Evolutionary conservation across 106 monocot species (phyloP).

Genomic region (Acorus calamus): DNA sequence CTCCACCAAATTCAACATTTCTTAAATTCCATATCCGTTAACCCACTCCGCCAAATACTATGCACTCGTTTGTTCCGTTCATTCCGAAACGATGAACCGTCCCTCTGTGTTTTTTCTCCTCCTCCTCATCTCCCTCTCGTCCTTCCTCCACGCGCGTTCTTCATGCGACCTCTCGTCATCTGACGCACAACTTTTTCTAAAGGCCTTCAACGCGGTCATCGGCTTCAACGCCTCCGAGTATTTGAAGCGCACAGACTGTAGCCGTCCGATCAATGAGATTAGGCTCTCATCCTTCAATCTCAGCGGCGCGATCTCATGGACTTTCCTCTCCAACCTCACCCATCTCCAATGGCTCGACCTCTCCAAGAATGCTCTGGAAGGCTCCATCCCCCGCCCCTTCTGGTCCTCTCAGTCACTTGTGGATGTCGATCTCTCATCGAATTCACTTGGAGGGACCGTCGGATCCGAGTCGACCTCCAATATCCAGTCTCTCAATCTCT

Average conservation of each 20-base stretch:
- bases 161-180: too few relatives aligned
- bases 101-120: too few relatives aligned
- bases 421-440: constrained; percentile 49
- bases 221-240: constrained; percentile 12
- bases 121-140: too few relatives aligned
- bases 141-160: too few relatives aligned
- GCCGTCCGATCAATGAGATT: constrained; percentile 16
- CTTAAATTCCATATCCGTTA: too few relatives aligned
- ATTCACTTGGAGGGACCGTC: constrained; percentile 68
- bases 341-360: constrained; percentile 51
- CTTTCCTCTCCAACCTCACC: constrained; percentile 35
- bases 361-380: constrained; percentile 53
- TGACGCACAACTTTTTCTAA: too few relatives aligned
- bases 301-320: constrained; percentile 64
- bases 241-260: background rate
- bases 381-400: constrained; percentile 55
- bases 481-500: constrained; percentile 43
- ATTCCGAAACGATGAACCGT: too few relatives aligned
- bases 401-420: constrained; percentile 48
- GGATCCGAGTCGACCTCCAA: constrained; percentile 6
- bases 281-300: constrained; percentile 49
- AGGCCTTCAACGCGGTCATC: constrained; percentile 29
- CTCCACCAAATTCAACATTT: too few relatives aligned
- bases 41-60: too few relatives aligned
- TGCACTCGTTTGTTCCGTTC: too few relatives aligned